Conservation (phyloP, 805 yeast species). For the Candida palmyrensis region DNA sequence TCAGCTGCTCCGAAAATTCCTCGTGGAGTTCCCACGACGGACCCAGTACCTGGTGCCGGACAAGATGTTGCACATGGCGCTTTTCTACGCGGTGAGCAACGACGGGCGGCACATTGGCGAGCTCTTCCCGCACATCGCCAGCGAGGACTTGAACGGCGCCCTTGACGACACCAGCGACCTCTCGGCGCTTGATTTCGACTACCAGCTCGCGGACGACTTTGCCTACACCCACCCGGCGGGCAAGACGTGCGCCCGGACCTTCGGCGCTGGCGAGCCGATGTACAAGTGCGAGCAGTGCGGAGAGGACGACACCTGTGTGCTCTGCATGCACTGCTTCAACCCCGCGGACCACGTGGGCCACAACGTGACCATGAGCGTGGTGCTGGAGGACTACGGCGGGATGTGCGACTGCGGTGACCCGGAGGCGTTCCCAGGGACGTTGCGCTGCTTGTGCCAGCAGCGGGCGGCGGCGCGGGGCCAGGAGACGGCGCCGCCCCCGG, state of each 20-base stretch:
- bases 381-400: conserved; percentile 46
- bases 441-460: conserved; percentile 46
- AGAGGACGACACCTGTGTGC: conserved; percentile 71
- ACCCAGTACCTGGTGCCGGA: background rate
- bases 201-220: background rate
- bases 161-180: background rate
- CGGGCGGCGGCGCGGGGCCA: background rate
- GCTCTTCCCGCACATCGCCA: conserved; percentile 28
- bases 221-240: conserved; percentile 44
- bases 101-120: conserved; percentile 30
- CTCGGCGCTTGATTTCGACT: background rate
- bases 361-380: conserved; percentile 49
- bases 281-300: conserved; percentile 76
- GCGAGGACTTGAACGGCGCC: background rate
- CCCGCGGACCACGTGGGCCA: conserved; percentile 64
- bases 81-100: conserved; percentile 29
- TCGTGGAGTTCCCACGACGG: conserved; percentile 1
- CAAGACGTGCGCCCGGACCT: conserved; percentile 65
- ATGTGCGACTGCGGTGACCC: conserved; percentile 74
- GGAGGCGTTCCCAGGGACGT: conserved; percentile 51
- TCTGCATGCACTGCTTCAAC: conserved; percentile 71
- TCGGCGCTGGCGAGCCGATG: conserved; percentile 58
- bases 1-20: conserved; percentile 1
- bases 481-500: conserved; percentile 6
- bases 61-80: conserved; percentile 9